Conservation (phyloP, 805 yeast genomes). For the Cyberlindnera saturnus region DNA sequence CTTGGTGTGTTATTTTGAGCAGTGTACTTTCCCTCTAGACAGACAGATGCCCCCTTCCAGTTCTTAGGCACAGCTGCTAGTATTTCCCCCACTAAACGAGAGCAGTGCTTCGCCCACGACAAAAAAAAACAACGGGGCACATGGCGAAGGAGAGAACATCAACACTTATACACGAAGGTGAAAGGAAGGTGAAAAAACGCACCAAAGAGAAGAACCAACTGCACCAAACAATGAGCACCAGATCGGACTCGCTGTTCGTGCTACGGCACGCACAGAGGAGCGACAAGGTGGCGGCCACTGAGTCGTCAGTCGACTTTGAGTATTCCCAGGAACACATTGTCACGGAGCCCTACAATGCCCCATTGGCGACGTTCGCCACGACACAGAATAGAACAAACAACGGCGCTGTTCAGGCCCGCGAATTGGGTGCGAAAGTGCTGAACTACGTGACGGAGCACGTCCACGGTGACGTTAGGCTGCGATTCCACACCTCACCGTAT, state of each 20-base stretch:
- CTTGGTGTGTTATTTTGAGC: too few relatives aligned
- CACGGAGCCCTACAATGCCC: constrained; percentile 22
- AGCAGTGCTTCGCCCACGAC: too few relatives aligned
- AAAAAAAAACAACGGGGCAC: too few relatives aligned
- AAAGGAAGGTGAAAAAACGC: too few relatives aligned
- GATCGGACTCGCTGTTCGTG: constrained; percentile 20
- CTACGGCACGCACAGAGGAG: constrained; percentile 24
- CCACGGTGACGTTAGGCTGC: constrained; percentile 11
- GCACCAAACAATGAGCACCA: too few relatives aligned
- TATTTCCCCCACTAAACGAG: too few relatives aligned
- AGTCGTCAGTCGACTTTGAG: constrained; percentile 21
- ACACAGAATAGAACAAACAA: constrained; percentile 24
- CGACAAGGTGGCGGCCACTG: constrained; percentile 23
- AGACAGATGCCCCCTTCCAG: too few relatives aligned
- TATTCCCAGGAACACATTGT: constrained; percentile 5
- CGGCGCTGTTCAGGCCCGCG: constrained; percentile 22
- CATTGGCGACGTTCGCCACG: constrained; percentile 21
- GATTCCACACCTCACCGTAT: constrained; percentile 37
- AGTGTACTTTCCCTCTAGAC: too few relatives aligned
- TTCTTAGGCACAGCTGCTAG: too few relatives aligned
- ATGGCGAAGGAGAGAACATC: too few relatives aligned
- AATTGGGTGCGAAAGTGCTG: constrained; percentile 18
- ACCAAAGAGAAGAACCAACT: too few relatives aligned
- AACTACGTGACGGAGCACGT: constrained; percentile 17
- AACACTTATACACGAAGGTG: too few relatives aligned